These are phyloP conservation scores for Dioscorea cayenensis DNA, from an alignment of 116 monocot genomes.

Conservation along the genomic window DNA sequence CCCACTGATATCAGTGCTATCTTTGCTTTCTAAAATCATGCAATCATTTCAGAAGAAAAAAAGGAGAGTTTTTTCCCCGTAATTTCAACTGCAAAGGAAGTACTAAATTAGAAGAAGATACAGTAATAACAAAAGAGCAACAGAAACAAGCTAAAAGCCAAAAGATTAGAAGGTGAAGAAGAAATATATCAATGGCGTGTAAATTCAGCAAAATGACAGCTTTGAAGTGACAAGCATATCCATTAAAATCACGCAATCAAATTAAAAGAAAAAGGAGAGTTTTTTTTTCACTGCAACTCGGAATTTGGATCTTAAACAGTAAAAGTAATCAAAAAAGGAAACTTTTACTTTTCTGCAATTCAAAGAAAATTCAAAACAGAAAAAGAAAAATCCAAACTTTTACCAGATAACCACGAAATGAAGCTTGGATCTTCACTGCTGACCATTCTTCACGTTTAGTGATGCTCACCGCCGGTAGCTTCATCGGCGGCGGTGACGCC, in stretches of 20 bases:
- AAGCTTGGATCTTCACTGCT: constrained; percentile 73
- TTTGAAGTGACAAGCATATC: not conserved
- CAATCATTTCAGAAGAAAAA: too few relatives aligned
- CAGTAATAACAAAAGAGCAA: not conserved
- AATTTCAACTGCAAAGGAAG: too few relatives aligned
- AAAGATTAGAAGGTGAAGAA: too few relatives aligned
- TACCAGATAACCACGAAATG: constrained; percentile 76
- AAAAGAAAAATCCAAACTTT: not conserved
- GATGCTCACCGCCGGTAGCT: constrained; percentile 7
- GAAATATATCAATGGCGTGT: too few relatives aligned
- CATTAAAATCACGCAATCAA: not conserved
- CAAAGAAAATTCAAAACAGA: not conserved
- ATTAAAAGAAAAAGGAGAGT: not conserved
- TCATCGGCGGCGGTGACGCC: not conserved
- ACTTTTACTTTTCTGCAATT: too few relatives aligned
- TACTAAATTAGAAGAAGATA: too few relatives aligned
- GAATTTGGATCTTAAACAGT: too few relatives aligned
- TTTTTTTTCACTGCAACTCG: not conserved
- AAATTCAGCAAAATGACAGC: not conserved
- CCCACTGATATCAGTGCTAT: too few relatives aligned
- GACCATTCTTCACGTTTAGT: constrained; percentile 41
- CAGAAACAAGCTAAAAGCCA: too few relatives aligned
- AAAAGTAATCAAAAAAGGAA: too few relatives aligned
- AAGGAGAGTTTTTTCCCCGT: too few relatives aligned
- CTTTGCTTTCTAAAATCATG: too few relatives aligned